Conservation (phyloP, 192 early-diverging fungal species). For the Jimgerdemannia lactiflua region DNA sequence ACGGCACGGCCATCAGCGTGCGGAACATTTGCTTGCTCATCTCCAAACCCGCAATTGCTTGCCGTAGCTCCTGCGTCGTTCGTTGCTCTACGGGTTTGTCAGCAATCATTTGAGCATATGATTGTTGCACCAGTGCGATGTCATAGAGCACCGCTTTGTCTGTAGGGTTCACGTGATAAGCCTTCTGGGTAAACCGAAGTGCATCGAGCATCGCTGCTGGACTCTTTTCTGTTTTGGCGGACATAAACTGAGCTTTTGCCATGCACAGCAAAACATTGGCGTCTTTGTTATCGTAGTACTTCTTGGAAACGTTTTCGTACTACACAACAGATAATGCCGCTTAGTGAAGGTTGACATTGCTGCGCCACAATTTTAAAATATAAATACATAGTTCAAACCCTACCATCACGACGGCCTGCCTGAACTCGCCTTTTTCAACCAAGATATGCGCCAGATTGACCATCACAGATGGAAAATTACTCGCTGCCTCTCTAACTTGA, state of each 20-base stretch:
- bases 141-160: slow-evolving; percentile 62
- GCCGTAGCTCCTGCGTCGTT: slow-evolving; percentile 51
- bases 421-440: slow-evolving; percentile 71
- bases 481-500: slow-evolving; percentile 41
- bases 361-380: not conserved
- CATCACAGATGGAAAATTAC: slow-evolving; percentile 45
- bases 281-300: slow-evolving; percentile 47
- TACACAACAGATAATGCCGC: slow-evolving; percentile 24
- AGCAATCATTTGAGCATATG: slow-evolving; percentile 74
- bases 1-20: slow-evolving; percentile 38
- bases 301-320: slow-evolving; percentile 64
- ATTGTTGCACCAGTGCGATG: slow-evolving; percentile 82
- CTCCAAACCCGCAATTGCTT: slow-evolving; percentile 58
- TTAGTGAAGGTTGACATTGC: not conserved
- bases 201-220: slow-evolving; percentile 56
- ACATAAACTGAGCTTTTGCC: slow-evolving; percentile 54
- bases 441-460: slow-evolving; percentile 79
- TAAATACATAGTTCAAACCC: slow-evolving; percentile 1
- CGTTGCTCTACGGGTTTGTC: slow-evolving; percentile 66
- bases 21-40: slow-evolving; percentile 32
- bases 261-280: slow-evolving; percentile 50
- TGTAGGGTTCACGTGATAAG: slow-evolving; percentile 42
- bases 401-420: slow-evolving; percentile 72
- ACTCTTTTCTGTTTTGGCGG: slow-evolving; percentile 63
- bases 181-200: slow-evolving; percentile 47